Conservation (phyloP, 352 stramenopile genomes). For the Phytopythium sindhum region DNA sequence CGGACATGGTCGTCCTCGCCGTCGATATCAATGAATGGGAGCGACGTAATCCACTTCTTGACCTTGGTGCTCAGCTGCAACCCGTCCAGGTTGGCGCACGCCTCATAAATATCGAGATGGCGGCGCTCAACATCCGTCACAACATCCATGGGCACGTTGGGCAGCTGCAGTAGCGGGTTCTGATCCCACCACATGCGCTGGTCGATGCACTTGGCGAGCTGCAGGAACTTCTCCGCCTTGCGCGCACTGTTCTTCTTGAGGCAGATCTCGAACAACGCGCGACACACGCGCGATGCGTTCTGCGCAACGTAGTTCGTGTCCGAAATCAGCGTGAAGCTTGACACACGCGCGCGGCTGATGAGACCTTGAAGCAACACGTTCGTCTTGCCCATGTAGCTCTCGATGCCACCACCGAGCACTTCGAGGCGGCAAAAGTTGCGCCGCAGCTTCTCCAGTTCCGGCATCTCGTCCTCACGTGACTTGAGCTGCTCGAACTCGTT, state of each 20-base stretch:
- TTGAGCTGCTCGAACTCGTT: slow-evolving; percentile 97
- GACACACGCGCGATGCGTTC: slow-evolving; percentile 96
- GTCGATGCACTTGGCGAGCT: slow-evolving; percentile 97
- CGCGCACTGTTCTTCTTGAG: slow-evolving; percentile 87
- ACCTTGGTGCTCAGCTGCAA: slow-evolving; percentile 53
- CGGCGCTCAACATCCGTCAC: slow-evolving; percentile 80
- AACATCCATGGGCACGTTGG: slow-evolving; percentile 84
- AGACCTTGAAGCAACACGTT: slow-evolving; percentile 95
- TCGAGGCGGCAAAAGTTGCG: slow-evolving; percentile 86
- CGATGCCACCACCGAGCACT: slow-evolving; percentile 89
- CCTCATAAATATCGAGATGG: slow-evolving; percentile 67
- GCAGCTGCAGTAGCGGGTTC: slow-evolving; percentile 92
- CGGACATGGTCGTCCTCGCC: slow-evolving; percentile 25
- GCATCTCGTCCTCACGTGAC: slow-evolving; percentile 94
- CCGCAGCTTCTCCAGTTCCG: slow-evolving; percentile 92
- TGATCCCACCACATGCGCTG: slow-evolving; percentile 97
- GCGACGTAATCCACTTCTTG: slow-evolving; percentile 58
- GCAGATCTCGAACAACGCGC: slow-evolving; percentile 99
- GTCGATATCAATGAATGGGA: slow-evolving; percentile 68
- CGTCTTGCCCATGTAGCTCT: slow-evolving; percentile 93
- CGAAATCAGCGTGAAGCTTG: slow-evolving; percentile 96
- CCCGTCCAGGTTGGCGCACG: slow-evolving; percentile 31
- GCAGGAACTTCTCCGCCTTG: slow-evolving; percentile 92
- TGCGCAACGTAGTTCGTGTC: slow-evolving; percentile 99
- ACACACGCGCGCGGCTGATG: slow-evolving; percentile 76